Conservation (phyloP, 345 rosid species). For the Eucalyptus guilfoylei region DNA sequence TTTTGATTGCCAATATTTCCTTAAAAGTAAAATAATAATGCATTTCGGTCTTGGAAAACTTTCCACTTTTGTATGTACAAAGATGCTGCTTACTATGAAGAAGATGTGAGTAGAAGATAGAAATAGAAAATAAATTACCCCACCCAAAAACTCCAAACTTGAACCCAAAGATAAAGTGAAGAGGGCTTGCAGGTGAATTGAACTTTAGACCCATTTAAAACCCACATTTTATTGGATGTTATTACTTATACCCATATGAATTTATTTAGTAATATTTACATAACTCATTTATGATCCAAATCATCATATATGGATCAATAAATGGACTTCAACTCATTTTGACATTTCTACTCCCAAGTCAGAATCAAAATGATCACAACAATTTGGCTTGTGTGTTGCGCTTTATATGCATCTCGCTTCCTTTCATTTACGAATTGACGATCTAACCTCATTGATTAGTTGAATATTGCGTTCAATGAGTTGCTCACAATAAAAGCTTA, state of each 20-base stretch:
- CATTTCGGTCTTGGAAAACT: too few relatives aligned
- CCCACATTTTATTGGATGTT: neutral
- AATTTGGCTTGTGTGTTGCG: neutral
- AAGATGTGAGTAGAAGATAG: neutral
- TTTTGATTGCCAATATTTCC: too few relatives aligned
- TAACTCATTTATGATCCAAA: neutral
- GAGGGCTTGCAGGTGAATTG: neutral
- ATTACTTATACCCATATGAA: neutral
- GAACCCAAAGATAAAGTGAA: neutral
- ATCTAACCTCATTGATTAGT: neutral
- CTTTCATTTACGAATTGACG: neutral
- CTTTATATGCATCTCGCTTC: neutral
- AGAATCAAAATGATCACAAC: neutral
- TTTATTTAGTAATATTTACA: neutral
- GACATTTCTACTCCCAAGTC: neutral
- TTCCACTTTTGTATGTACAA: too few relatives aligned
- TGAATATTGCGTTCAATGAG: neutral
- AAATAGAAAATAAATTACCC: too few relatives aligned
- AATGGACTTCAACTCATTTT: too few relatives aligned
- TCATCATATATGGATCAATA: neutral
- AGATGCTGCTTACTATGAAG: neutral
- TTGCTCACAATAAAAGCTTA: neutral
- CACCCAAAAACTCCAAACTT: neutral
- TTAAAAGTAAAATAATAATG: too few relatives aligned
- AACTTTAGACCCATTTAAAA: neutral